Evolutionary conservation across 2,329 filamentous ascomycete genomes (phyloP), one percentile per base, ranked within the genome.

Genomic region (Phaeomoniella chlamydospora): DNA sequence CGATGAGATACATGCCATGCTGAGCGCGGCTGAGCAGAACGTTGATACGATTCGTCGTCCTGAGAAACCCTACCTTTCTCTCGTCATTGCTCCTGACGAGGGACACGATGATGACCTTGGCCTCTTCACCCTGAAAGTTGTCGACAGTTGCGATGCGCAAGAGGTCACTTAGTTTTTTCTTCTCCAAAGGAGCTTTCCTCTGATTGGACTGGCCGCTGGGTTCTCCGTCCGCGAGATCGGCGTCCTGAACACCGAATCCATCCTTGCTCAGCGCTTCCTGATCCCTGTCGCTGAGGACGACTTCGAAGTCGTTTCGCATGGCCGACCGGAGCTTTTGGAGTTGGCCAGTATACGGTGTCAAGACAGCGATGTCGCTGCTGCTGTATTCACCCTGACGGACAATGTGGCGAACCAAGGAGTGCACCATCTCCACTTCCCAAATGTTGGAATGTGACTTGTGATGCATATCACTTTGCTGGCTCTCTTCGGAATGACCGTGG

Each of bases 111-210:
- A 87, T 62, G 5, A 87, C 59, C 35, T 81, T 77, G 2, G 74
- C 75, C 46, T 87, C 80, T 48, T 87, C 80, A 0, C 80, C 81
- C 45, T 87, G 79, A 37, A 83, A 86, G 43, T 85, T 86, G 50
- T 83, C 77, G 0, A 84, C 68, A 0, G 77, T 84, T 0, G 77
- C 75, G 0, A 78, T 52, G 3, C 71, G 57, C 2, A 26, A n/a
- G 22, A 80, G 50, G 2, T 58, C 59, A 15, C 68, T 57, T 0
- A 66, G 47, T 0, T 76, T 55, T 0, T 56, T 62, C 3, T 56
- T 60, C 47, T 65, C 69, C 15, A 44, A 39, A n/a, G n/a, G n/a
- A n/a, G n/a, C n/a, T n/a, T n/a, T n/a, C n/a, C n/a, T n/a, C n/a
- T n/a, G n/a, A n/a, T n/a, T n/a, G 37, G 44, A 15, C 36, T 40